Evolutionary conservation across 1,284 basidiomycete genomes (phyloP), one percentile per base, ranked within the genome.

Genomic region (Papiliotrema nemorosa): DNA sequence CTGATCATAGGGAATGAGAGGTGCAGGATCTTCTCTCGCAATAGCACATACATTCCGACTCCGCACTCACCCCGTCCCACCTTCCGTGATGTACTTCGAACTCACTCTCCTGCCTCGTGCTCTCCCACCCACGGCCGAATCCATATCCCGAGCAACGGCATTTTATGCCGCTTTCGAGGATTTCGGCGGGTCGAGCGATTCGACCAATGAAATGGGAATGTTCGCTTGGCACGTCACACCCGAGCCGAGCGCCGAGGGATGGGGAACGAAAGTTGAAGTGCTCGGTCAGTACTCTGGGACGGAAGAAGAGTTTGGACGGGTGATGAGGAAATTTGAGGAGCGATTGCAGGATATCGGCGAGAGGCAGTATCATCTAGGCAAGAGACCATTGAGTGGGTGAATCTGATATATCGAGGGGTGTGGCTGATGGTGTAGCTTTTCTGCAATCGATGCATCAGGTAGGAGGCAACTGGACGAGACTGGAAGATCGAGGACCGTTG

Each of bases 181-280:
- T n/a, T 58, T 50, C 33, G 53, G 48, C 1, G 45, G 18, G 22
- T 18, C 24, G 7, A 22, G 24, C n/a, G n/a, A 35, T 3, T 50
- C 53, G 5, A 16, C 45, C 12, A 10, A 36, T n/a, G 44, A 49
- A 14, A 37, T 56, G 9, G 50, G 47, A 18, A 42, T 42, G 25
- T 24, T 54, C 26, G 29, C 27, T 12, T 59, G 57, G 57, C 57
- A 58, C 37, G 57, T 55, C 2, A 53, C 57, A 20, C 57, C 57
- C 0, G 57, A 58, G 26, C 38, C 37, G 14, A 41, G 27, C 2
- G 40, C 27, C 16, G 38, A 24, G 21, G 44, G 31, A 16, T 55
- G 42, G 46, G 57, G 57, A 1, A 58, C 50, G 5, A 58, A 58
- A 38, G 54, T 55, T 3, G 57, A 58, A 39, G 42, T 58, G 5